Conservation (phyloP, 2,329 filamentous ascomycete genomes). For the Rutstroemia sp. region DNA sequence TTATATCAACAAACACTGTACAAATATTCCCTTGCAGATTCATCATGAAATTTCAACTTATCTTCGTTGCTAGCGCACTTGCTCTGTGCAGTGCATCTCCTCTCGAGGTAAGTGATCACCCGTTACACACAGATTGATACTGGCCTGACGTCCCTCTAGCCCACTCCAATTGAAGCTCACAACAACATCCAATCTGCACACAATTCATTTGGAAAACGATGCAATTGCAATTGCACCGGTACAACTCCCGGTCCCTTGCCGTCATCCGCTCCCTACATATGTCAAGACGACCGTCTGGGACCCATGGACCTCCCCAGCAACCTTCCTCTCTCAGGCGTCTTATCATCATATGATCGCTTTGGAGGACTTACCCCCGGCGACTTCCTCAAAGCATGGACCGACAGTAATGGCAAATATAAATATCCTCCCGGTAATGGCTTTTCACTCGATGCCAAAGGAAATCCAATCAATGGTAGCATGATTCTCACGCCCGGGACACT, state of each 20-base stretch:
- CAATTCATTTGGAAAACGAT: neutral
- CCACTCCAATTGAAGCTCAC: neutral
- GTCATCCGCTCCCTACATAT: slow-evolving; percentile 1
- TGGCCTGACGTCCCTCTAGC: neutral
- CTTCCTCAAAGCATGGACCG: slow-evolving; percentile 3
- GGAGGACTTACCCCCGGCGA: neutral
- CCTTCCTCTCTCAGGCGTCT: slow-evolving; percentile 1
- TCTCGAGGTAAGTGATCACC: neutral
- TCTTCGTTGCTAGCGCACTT: neutral
- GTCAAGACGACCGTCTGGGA: neutral
- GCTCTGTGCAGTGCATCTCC: slow-evolving; percentile 5
- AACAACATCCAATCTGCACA: neutral
- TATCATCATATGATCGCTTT: slow-evolving; percentile 5
- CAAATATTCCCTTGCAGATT: too few relatives aligned
- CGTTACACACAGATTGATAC: neutral
- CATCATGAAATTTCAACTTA: slow-evolving; percentile 1
- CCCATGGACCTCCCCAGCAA: neutral
- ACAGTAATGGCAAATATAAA: neutral
- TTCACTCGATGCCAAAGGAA: neutral
- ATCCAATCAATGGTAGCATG: slow-evolving; percentile 1
- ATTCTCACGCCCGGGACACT: neutral
- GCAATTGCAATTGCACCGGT: slow-evolving; percentile 3
- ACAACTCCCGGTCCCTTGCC: neutral
- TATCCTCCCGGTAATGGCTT: neutral
- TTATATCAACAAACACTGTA: too few relatives aligned